Base-by-base conservation (phyloP, 2,329 filamentous ascomycete species). In the Ophiostoma triangulosporum region DNA sequence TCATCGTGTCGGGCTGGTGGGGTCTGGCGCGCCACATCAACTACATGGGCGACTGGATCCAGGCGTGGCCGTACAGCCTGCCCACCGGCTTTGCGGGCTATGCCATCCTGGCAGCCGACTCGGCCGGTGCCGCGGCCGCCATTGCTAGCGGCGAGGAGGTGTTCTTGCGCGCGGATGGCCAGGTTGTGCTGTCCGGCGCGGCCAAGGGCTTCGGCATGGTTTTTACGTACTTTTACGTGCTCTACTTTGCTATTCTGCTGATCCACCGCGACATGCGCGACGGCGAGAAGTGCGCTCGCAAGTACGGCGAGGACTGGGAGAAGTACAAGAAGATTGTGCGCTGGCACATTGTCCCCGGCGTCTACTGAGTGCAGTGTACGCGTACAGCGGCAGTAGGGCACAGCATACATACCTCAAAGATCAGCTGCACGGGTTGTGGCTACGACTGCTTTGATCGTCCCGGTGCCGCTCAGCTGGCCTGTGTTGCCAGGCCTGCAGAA, bases 241-340 rank as follows among this genome's bases (percentile, higher is more conserved):
- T 95, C 7, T 97, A 96, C 72, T 96, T 97, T 70, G 89, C 83
- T 3, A 71, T 95, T 12, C 70, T 97, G 57, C 75, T 97, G 11
- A 73, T 96, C 52, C 91, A 96, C 66, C 84, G 91, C 20, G 89
- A 95, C 65, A 73, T 81, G 55, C 78, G 91, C 52, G 91, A 97
- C 61, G 90, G 96, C 61, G 86, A 88, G 66, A 95, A 95, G 74
- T 97, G 91, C 68, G 74, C 78, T 58, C 78, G 78, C 64, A 97
- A 97, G 75, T 97, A 97, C 64, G 90, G 90, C 26, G 83, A 83
- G 60, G 89, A 96, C 64, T 97, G 91, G 90, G 80, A 89, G 58
- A 78, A 81, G 69, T 97, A 96, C 69, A 89, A 86, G 68, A 81
- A 83, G 68, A 77, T 82, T 64, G 91, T 96, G 45, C 81, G 76